Evolutionary conservation across 495 filamentous ascomycete species (phyloP).

Genomic region (Penicillium steckii): DNA sequence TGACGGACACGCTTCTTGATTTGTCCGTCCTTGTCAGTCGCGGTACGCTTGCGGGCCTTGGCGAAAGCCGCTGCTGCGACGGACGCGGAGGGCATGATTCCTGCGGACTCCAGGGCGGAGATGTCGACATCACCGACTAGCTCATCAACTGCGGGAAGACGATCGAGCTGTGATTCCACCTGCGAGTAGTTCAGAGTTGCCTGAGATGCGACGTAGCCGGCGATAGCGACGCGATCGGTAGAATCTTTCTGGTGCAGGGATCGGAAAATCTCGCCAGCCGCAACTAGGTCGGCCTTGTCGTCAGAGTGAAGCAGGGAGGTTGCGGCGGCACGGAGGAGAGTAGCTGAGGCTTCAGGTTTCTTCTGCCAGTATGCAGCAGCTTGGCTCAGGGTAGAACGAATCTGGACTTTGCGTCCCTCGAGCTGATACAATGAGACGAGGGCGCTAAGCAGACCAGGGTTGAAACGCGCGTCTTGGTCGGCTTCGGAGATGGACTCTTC

Average conservation of each 20-base stretch:
- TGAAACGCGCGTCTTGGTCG: constrained; percentile 69
- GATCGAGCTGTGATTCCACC: constrained; percentile 57
- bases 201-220: constrained; percentile 82
- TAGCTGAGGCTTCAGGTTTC: constrained; percentile 47
- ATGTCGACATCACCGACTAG: constrained; percentile 68
- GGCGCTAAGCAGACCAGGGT: constrained; percentile 83
- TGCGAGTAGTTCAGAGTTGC: constrained; percentile 64
- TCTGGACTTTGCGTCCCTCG: constrained; percentile 73
- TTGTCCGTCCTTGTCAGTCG: constrained; percentile 46
- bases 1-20: constrained; percentile 66
- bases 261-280: constrained; percentile 74
- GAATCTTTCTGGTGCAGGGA: constrained; percentile 61
- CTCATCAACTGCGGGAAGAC: constrained; percentile 62
- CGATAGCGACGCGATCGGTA: constrained; percentile 62
- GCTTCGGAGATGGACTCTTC: constrained; percentile 61
- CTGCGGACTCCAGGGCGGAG: constrained; percentile 67
- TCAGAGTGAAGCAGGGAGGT: constrained; percentile 74
- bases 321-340: constrained; percentile 77
- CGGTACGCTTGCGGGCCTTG: constrained; percentile 56
- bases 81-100: constrained; percentile 63
- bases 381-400: constrained; percentile 70
- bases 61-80: constrained; percentile 38
- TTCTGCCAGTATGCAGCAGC: constrained; percentile 80
- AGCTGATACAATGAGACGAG: constrained; percentile 76
- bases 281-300: constrained; percentile 59